phyloP scores from a whole-genome alignment of 2,329 filamentous ascomycete genomes.

The Westerdykella sp. region DNA sequence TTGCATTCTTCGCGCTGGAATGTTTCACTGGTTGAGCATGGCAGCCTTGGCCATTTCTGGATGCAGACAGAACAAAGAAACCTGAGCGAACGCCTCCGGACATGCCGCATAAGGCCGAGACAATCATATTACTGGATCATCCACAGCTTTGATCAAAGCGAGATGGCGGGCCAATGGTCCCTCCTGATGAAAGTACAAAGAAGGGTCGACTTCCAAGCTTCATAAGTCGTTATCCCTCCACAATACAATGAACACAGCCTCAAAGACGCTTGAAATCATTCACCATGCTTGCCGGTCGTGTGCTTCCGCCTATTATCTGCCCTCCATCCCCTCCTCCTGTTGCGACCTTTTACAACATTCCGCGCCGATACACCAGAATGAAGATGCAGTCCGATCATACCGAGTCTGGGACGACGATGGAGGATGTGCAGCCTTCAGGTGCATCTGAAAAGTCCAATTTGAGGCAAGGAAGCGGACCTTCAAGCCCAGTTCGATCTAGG shows the following conservation, averaged over 20 bases:
- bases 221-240: constrained; percentile 23
- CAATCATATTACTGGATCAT: constrained; percentile 31
- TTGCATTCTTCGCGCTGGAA: constrained; percentile 32
- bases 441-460: too few relatives aligned
- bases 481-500: constrained; percentile 10
- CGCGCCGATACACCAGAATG: constrained; percentile 30
- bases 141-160: constrained; percentile 19
- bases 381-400: constrained; percentile 24
- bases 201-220: constrained; percentile 17
- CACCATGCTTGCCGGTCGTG: constrained; percentile 32
- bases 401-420: constrained; percentile 10
- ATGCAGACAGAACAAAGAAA: constrained; percentile 33
- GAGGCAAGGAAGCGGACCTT: constrained; percentile 1
- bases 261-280: constrained; percentile 19
- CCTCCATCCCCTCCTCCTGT: constrained; percentile 18
- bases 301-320: constrained; percentile 27
- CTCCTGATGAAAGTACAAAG: constrained; percentile 31
- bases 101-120: constrained; percentile 30
- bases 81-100: constrained; percentile 19
- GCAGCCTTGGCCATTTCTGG: constrained; percentile 30
- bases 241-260: constrained; percentile 31
- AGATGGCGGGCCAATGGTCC: constrained; percentile 10
- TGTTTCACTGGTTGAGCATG: constrained; percentile 27
- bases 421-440: constrained; percentile 15
- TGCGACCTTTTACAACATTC: constrained; percentile 31